Base-by-base conservation (phyloP, 1,284 basidiomycete species). In the Erythrobasidium hasegawianum region DNA sequence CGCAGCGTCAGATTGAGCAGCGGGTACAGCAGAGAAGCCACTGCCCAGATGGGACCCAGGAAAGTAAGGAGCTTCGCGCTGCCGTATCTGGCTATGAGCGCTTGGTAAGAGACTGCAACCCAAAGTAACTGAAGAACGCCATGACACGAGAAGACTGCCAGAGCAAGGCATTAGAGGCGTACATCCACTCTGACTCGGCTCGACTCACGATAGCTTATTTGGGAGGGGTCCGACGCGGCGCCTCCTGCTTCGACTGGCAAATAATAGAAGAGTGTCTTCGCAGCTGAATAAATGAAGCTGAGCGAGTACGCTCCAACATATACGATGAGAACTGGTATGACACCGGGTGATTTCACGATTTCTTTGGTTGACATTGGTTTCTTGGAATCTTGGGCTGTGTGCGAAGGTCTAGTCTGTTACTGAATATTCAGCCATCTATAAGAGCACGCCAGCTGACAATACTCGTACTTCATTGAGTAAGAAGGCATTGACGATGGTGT, bases 241-340 rank as follows among this genome's bases (percentile, higher is more conserved):
- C 77, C 77, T 18, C 62, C 62, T 10, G 54, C 18, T 27, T 13
- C 45, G 10, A 58, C 33, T 2, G 62, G 54, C 8, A 76, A 77
- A 57, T 76, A 78, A 70, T 74, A 75, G 72, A 77, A 78, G 16
- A 78, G 68, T 13, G 43, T n/a, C 22, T n/a, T 18, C 7, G 5
- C 18, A 24, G 72, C 72, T 1, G 67, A 58, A 43, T 69, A 68
- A 5, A 68, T 69, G 64, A 75, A 73, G 24, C 67, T 68, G 10
- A 72, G 64, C 2, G 68, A 66, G 52, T 70, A 69, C 13, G 72
- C 71, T 67, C 68, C 69, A 16, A 72, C 68, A 57, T 69, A 73
- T 20, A 73, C 68, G 29, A 58, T 57, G 13, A 75, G 69, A 56
- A 74, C 72, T 10, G 54, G 57, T 10, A 59, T 43, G 39, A 72